Base-by-base conservation (phyloP, 768 basidiomycete species). In the Lentinula aciculospora region DNA sequence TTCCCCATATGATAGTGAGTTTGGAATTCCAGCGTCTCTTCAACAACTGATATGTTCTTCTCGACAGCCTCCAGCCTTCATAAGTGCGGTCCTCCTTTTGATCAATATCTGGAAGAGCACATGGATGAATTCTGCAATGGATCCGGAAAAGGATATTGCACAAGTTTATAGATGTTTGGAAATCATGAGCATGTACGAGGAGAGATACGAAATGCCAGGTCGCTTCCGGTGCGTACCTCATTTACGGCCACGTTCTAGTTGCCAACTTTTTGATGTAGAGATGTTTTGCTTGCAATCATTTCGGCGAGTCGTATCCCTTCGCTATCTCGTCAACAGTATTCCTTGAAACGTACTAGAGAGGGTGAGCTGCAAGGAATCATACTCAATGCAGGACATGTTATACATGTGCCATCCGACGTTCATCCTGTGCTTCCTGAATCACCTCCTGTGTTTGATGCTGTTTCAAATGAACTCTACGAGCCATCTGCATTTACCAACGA, bases 41-140 rank as follows among this genome's bases (percentile, higher is more conserved):
- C 25, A n/a, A 28, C 12, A 5, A 2, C 27, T 34, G 4, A 21
- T 34, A 42, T 62, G 23, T 62, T 61, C 19, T 63, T 57, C 12
- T 13, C n/a, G n/a, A 47, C 17, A 34, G 47, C 47, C 53, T 9
- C 47, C 47, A n/a, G 47, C 32, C 31, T 53, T 34, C 53, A 31
- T 36, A 15, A 39, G 32, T 19, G n/a, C 53, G 36, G 21, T 55
- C 9, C 2, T 55, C 4, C 37, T 55, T 10, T 27, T 31, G 25
- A n/a, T 55, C 15, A 55, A 55, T 31, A 27, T 44, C 19, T 55
- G 55, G 55, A 56, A 42, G 55, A 42, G 40, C 19, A 34, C 37
- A 7, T 42, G 42, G 40, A 54, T 39, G 36, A 54, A 42, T n/a
- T 31, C 53, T 8, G 21, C 40, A 31, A 19, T 56, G 27, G 55